phyloP scores from a whole-genome alignment of 176 grass and related monocot species.

The Rhynchospora breviuscula region DNA sequence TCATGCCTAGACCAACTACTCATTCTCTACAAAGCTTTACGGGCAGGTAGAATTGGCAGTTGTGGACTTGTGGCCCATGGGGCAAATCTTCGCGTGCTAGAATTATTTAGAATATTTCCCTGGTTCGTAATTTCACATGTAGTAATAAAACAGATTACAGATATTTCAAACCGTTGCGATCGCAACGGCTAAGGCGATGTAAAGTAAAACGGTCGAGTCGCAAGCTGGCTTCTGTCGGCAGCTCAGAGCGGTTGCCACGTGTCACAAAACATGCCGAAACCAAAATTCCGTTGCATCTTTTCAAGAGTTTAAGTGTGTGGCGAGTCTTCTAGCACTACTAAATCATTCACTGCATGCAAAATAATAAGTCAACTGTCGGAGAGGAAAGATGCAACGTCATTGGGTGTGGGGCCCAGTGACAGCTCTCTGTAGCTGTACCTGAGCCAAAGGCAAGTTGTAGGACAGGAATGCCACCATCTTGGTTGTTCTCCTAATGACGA shows the following conservation, averaged over 20 bases:
- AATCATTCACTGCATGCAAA: background rate
- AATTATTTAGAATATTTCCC: background rate
- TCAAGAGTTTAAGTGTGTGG: background rate
- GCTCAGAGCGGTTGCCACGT: background rate
- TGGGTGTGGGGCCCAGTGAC: conserved; percentile 1
- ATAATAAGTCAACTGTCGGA: background rate
- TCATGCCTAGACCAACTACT: no score
- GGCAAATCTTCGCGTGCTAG: background rate
- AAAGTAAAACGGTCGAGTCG: conserved; percentile 1
- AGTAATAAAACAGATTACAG: no score
- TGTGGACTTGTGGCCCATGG: no score
- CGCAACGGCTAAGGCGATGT: conserved; percentile 13
- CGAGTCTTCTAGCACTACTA: background rate
- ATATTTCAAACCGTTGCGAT: conserved; percentile 31
- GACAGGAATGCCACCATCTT: background rate
- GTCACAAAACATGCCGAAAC: background rate
- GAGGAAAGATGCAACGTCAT: background rate
- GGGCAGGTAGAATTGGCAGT: no score
- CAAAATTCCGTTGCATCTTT: background rate
- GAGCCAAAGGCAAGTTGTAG: background rate
- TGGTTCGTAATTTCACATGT: no score
- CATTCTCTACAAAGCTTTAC: no score
- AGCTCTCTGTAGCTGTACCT: background rate
- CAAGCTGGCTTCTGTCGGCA: background rate
- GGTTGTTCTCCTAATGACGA: background rate